These are phyloP conservation scores for Collybia mongolica DNA, from an alignment of 768 basidiomycete species.

Conservation along the genomic window DNA sequence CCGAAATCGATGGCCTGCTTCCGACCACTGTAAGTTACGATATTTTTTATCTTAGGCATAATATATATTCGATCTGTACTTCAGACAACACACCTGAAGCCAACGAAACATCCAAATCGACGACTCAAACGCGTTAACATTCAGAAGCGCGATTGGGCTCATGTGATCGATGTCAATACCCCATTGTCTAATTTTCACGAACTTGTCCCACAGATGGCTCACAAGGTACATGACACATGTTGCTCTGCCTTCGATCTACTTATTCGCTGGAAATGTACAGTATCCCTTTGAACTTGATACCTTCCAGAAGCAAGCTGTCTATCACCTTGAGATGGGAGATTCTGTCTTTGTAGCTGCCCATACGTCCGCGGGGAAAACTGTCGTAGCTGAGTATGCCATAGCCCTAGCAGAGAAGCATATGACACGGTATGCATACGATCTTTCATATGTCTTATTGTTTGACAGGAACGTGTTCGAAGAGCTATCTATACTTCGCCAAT, in stretches of 20 bases:
- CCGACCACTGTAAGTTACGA: constrained; percentile 51
- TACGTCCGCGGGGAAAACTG: constrained; percentile 99
- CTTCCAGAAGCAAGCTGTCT: constrained; percentile 98
- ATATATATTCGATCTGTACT: constrained; percentile 6
- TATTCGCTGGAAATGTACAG: constrained; percentile 32
- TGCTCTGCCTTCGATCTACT: background rate
- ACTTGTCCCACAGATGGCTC: constrained; percentile 95
- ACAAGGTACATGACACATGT: constrained; percentile 52
- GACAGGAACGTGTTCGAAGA: constrained; percentile 39
- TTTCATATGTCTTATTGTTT: background rate
- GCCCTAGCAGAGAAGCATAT: constrained; percentile 96
- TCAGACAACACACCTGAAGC: constrained; percentile 60
- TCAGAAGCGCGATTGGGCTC: constrained; percentile 95
- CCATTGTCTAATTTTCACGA: constrained; percentile 87
- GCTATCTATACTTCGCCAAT: constrained; percentile 99
- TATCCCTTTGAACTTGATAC: constrained; percentile 99
- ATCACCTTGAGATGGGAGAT: constrained; percentile 95
- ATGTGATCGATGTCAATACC: constrained; percentile 91
- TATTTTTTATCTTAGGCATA: background rate
- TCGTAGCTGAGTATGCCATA: constrained; percentile 98
- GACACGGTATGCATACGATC: constrained; percentile 71
- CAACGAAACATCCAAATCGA: constrained; percentile 38
- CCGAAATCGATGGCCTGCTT: constrained; percentile 80
- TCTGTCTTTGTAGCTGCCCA: constrained; percentile 99
- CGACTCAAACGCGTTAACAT: constrained; percentile 43